phyloP scores from a whole-genome alignment of 1,139 yeast species.

The Blastobotrys persicus region DNA sequence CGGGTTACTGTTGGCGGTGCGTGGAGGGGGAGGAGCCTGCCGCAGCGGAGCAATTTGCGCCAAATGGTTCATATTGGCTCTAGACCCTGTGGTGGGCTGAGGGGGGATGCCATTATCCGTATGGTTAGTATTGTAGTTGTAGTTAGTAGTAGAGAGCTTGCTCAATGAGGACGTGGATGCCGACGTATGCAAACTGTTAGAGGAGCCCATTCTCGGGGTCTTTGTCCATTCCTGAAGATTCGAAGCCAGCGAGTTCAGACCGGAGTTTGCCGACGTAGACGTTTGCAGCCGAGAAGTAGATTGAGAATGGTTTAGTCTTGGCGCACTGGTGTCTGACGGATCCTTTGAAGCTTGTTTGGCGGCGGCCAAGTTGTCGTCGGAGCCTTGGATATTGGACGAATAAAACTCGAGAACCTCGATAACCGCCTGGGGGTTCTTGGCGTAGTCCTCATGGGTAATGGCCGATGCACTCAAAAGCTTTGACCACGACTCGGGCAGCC shows the following conservation, averaged over 20 bases:
- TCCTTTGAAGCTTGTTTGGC: slow-evolving; percentile 5
- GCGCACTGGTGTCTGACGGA: too few species aligned
- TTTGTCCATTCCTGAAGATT: slow-evolving; percentile 35
- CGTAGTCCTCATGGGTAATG: slow-evolving; percentile 46
- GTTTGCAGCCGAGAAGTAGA: slow-evolving; percentile 4
- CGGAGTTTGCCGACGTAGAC: slow-evolving; percentile 15
- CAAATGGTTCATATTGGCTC: slow-evolving; percentile 28
- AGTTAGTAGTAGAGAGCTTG: slow-evolving; percentile 7
- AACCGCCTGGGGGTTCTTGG: slow-evolving; percentile 47
- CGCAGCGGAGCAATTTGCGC: slow-evolving; percentile 33
- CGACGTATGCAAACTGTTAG: slow-evolving; percentile 18
- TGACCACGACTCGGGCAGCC: slow-evolving; percentile 47
- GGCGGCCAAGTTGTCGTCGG: slow-evolving; percentile 9
- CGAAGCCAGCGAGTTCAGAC: slow-evolving; percentile 17
- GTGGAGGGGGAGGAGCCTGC: slow-evolving; percentile 31
- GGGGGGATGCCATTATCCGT: not conserved
- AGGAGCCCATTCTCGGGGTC: slow-evolving; percentile 25
- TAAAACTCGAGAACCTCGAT: slow-evolving; percentile 93
- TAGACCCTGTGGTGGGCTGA: slow-evolving; percentile 8
- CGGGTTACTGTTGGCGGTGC: slow-evolving; percentile 22
- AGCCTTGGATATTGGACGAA: slow-evolving; percentile 23
- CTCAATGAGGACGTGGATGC: slow-evolving; percentile 8
- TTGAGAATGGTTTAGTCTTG: not conserved
- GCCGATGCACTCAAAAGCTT: slow-evolving; percentile 42
- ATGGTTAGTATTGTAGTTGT: not conserved